A percentile compares a stretch with the other conserved stretches of the same genome.
These are phyloP conservation scores for Clohesyomyces aquaticus DNA, from an alignment of 495 filamentous ascomycete species.

Conservation along the genomic window DNA sequence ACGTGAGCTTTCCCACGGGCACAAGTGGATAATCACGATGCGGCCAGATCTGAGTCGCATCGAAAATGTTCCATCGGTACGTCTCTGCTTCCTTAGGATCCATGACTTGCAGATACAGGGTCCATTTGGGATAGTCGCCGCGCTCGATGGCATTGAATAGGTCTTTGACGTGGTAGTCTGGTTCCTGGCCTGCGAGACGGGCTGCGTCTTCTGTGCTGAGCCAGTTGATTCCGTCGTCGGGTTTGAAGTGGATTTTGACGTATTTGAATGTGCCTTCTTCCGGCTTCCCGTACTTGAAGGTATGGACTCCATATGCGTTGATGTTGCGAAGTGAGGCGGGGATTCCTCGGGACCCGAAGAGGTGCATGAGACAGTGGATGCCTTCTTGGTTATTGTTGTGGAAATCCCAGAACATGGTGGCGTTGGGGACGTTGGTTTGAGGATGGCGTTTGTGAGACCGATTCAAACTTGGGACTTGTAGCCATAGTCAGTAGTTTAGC, in stretches of 20 bases:
- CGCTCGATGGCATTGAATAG: constrained; percentile 48
- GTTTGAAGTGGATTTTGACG: constrained; percentile 35
- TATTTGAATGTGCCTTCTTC: constrained; percentile 37
- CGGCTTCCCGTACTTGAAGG: constrained; percentile 32
- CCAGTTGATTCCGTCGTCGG: constrained; percentile 29
- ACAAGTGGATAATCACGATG: constrained; percentile 50
- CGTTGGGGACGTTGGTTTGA: constrained; percentile 45
- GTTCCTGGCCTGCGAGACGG: constrained; percentile 39
- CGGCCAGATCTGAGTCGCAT: constrained; percentile 53
- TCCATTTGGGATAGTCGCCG: constrained; percentile 51
- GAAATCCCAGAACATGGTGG: constrained; percentile 35
- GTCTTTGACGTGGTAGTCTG: constrained; percentile 50
- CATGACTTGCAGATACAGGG: constrained; percentile 56
- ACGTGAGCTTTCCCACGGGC: constrained; percentile 50
- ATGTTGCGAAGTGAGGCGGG: constrained; percentile 33
- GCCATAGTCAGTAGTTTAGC: no score
- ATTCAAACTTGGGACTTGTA: constrained; percentile 60
- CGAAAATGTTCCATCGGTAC: constrained; percentile 49
- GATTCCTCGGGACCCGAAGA: constrained; percentile 36
- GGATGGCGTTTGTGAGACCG: constrained; percentile 58
- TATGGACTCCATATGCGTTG: constrained; percentile 32
- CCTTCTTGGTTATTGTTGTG: constrained; percentile 37
- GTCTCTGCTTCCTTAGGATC: constrained; percentile 43
- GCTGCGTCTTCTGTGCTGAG: constrained; percentile 17
- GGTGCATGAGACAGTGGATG: constrained; percentile 33